A percentile compares a stretch with the other conserved stretches of the same genome.
Evolutionary conservation across 768 basidiomycete species (phyloP).

Genomic region (Hypholoma sublateritium): DNA sequence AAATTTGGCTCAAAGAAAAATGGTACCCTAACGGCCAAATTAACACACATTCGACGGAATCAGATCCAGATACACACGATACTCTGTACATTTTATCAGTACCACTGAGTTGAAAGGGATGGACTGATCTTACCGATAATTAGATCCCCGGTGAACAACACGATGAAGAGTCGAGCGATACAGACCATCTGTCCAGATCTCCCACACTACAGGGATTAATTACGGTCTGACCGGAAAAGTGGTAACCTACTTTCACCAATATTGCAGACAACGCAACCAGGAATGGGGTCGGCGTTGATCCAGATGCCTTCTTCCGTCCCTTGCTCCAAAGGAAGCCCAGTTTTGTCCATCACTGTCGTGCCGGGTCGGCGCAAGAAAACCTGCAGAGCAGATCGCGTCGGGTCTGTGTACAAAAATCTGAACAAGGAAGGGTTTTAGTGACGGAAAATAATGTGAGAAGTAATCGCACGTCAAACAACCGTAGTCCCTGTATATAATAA

Average conservation of each 20-base stretch:
- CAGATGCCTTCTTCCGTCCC: conserved; percentile 63
- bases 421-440: background rate
- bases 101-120: too few species aligned
- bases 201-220: conserved; percentile 65
- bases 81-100: conserved; percentile 41
- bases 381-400: conserved; percentile 77
- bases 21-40: conserved; percentile 55
- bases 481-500: conserved; percentile 61
- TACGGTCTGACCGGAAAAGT: background rate
- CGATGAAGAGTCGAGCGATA: conserved; percentile 88
- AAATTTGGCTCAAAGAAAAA: conserved; percentile 97
- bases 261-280: conserved; percentile 85
- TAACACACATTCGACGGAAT: conserved; percentile 4
- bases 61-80: conserved; percentile 50
- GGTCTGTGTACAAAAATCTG: conserved; percentile 86
- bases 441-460: background rate
- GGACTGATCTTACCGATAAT: conserved; percentile 50
- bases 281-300: conserved; percentile 84
- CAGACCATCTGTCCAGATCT: conserved; percentile 85
- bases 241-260: conserved; percentile 79
- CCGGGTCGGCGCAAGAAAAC: conserved; percentile 63
- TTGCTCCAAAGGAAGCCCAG: conserved; percentile 48
- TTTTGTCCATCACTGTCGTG: conserved; percentile 22
- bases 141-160: conserved; percentile 74
- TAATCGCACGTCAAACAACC: conserved; percentile 80